Evolutionary conservation across 2,329 filamentous ascomycete genomes (phyloP), one percentile per base, ranked within the genome.

Genomic region (Exophiala mesophila): DNA sequence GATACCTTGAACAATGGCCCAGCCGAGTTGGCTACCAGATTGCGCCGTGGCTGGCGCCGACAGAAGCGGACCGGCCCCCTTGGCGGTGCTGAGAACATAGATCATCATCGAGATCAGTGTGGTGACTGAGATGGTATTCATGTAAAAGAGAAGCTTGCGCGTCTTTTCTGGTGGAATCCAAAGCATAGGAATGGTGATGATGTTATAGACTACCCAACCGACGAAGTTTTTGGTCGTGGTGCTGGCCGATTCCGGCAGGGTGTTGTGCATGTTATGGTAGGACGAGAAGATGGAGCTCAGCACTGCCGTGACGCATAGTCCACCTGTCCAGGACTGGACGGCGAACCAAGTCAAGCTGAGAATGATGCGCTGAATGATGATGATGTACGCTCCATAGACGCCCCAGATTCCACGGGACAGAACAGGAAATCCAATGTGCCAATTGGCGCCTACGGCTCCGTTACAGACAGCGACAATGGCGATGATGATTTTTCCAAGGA

Each of bases 351-450:
- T 46, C 5, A 68, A 48, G 15, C 58, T 61, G 4, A 69, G 60
- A 15, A 69, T 47, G 48, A 69, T 67, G 4, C 67, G 57, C 19
- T 68, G 60, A 15, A 66, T 46, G 36, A 71, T 59, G 12, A 60
- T 57, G 20, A 70, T 53, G 45, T 65, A 65, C 6, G 61, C 56
- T 2, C 68, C 68, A 16, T 59, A 64, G 47, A 68, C 59, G n/a
- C 68, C 69, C 61, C 64, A 70, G 18, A 65, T 56, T 17, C 59
- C 57, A 8, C 68, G 58, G n/a, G 61, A 60, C 5, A 62, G 56
- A 9, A 72, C 64, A 1, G 68, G 61, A 24, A 68, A 71, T 6
- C 66, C 65, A 24, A 71, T 64, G 48, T 70, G 66, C 54, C 63
- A 67, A 36, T 61, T 55, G 5, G 64, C 65, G 15, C 64, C 65